Evolutionary conservation across 495 filamentous ascomycete genomes (phyloP).

Genomic region (Aspergillus egyptiacus): DNA sequence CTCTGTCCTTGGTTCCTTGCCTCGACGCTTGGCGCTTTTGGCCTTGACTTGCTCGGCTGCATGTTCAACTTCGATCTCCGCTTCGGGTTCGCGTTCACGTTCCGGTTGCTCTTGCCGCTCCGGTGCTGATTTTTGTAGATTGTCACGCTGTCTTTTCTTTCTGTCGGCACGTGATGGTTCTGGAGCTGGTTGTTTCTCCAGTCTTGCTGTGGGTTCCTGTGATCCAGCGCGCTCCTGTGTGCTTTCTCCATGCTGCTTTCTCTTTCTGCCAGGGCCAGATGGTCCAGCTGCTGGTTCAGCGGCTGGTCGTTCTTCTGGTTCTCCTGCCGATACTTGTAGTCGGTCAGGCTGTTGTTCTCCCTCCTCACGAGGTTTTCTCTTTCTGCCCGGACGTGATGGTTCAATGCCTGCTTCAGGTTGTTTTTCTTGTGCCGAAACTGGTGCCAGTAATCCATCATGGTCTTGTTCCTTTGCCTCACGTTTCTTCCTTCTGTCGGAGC

Average conservation of each 20-base stretch:
- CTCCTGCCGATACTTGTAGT: not conserved
- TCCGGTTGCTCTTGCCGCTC: slow-evolving; percentile 4
- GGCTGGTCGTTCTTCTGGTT: not conserved
- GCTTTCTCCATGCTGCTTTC: not conserved
- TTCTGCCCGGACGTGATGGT: not conserved
- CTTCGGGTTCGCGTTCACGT: slow-evolving; percentile 5
- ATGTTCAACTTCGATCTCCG: slow-evolving; percentile 7
- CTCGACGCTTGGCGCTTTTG: slow-evolving; percentile 16
- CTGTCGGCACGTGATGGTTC: not conserved
- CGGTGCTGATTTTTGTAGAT: not conserved
- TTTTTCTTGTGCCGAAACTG: not conserved
- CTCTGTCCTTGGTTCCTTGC: slow-evolving; percentile 14
- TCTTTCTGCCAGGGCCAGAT: not conserved
- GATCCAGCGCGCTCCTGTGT: too few relatives aligned
- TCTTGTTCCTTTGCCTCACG: too few relatives aligned
- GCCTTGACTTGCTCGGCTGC: slow-evolving; percentile 9
- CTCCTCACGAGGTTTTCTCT: not conserved
- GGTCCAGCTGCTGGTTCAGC: not conserved
- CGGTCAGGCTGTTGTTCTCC: not conserved
- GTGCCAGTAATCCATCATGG: not conserved
- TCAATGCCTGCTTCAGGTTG: not conserved
- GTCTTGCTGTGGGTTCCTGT: not conserved
- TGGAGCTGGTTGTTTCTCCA: not conserved
- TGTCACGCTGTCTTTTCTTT: not conserved
- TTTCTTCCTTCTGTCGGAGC: not conserved